These are phyloP conservation scores for Scytalidium lignicola DNA, from an alignment of 2,329 filamentous ascomycete species.

Conservation along the genomic window DNA sequence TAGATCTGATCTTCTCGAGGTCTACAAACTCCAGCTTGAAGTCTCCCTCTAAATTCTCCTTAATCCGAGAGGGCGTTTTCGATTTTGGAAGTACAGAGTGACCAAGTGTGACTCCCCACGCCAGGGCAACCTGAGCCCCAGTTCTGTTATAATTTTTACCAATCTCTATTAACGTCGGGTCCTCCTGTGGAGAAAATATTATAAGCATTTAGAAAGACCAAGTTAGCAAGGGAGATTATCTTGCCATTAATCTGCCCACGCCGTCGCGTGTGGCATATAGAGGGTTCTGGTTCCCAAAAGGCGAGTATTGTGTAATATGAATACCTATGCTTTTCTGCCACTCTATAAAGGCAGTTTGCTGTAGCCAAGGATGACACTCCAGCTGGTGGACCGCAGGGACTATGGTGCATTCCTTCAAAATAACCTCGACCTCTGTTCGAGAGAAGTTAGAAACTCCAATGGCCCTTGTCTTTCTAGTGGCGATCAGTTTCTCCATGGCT, in stretches of 20 bases:
- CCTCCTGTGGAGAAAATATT: no score
- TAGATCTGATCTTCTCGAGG: conserved; percentile 37
- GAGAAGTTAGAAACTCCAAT: conserved; percentile 29
- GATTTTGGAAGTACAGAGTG: conserved; percentile 48
- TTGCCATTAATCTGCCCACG: no score
- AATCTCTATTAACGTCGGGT: no score
- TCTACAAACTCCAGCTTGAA: conserved; percentile 53
- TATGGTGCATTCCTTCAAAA: conserved; percentile 27
- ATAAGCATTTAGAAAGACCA: no score
- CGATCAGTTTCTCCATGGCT: conserved; percentile 26
- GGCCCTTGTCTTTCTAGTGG: conserved; percentile 17
- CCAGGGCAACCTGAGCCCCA: conserved; percentile 35
- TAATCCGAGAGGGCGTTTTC: conserved; percentile 37
- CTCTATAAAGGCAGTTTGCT: conserved; percentile 17
- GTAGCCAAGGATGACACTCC: conserved; percentile 22
- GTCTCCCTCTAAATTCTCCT: conserved; percentile 56
- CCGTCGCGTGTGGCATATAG: no score
- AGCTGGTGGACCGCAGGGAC: conserved; percentile 30
- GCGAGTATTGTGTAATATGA: conserved; percentile 63
- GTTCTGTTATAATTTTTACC: no score
- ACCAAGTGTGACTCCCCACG: conserved; percentile 47
- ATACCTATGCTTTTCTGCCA: conserved; percentile 25
- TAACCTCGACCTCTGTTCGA: conserved; percentile 43
- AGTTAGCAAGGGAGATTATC: no score
- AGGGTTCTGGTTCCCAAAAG: conserved; percentile 43